Evolutionary conservation across 306 rosid species (phyloP).

Genomic region (Trichosanthes cucumerina): DNA sequence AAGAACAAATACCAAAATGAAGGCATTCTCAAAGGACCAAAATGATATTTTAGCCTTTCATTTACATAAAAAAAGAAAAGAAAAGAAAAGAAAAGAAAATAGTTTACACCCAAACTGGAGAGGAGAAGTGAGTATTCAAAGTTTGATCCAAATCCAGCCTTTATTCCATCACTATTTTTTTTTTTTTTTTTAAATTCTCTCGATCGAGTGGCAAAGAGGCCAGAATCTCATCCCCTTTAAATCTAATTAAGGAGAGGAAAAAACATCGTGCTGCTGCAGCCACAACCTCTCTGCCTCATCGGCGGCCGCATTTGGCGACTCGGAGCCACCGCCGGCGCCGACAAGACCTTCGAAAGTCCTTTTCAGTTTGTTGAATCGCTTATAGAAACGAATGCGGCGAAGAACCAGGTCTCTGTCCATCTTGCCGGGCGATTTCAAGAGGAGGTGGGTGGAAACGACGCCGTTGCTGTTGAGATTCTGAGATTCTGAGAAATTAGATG

Average conservation of each 20-base stretch:
- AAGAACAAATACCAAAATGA: too few species aligned
- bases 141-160: too few species aligned
- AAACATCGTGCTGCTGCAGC: background rate
- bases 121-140: too few species aligned
- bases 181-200: too few species aligned
- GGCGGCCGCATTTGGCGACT: background rate
- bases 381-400: background rate
- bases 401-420: background rate
- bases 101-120: too few species aligned
- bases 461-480: background rate
- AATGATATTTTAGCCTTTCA: too few species aligned
- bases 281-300: background rate
- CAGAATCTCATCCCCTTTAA: too few species aligned
- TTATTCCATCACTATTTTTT: too few species aligned
- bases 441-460: background rate
- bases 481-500: background rate
- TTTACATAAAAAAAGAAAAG: too few species aligned
- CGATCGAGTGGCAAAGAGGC: too few species aligned
- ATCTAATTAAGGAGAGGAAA: background rate
- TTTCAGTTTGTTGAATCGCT: background rate
- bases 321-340: background rate
- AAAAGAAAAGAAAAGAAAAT: too few species aligned
- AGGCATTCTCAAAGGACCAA: too few species aligned
- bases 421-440: background rate
- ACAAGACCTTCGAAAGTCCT: background rate